Base-by-base conservation (phyloP, 73 alveolate genomes). In the Halteria grandinella region DNA sequence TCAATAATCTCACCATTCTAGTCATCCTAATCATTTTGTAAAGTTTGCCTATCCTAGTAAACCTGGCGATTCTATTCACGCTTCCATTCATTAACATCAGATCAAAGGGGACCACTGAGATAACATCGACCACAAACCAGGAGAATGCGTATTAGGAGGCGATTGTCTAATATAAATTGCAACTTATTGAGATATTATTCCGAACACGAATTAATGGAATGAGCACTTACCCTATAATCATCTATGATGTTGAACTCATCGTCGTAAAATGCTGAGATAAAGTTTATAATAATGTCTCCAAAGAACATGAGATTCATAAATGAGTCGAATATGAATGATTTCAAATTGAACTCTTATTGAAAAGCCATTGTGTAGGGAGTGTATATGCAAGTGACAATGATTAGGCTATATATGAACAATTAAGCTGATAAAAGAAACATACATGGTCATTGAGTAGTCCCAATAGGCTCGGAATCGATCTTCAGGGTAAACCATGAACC, bases 21-120 rank as follows among this genome's bases (percentile, higher is more conserved):
- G 93, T 69, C 31, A 89, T 44, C 50, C 75, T 85, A 0, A 89
- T 47, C 33, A 87, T 71, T 32, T 92, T 54, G 64, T 87, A 84
- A 48, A 88, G 55, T 74, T 83, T 82, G n/a, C 93, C 93, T 1
- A 91, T 77, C 73, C 92, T 88, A n/a, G 89, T 73, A 21, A 87
- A 50, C 69, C 90, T 88, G 24, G 91, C 89, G 0, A 88, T 72
- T 0, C 78, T 43, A 25, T 49, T 36, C n/a, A 81, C 29, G 62
- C 66, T 62, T 6, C 77, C 44, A 24, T 50, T 36, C 47, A 11
- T 36, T 5, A 36, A 7, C 47, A 36, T 36, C 18, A 58, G 55
- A 11, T 36, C 47, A 11, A 36, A 36, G 5, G 47, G 47, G 47
- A 36, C 11, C 11, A 36, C 47, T 11, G 47, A 5, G 11, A 36